phyloP scores from a whole-genome alignment of 2,329 filamentous ascomycete genomes.

The Nemania diffusa region DNA sequence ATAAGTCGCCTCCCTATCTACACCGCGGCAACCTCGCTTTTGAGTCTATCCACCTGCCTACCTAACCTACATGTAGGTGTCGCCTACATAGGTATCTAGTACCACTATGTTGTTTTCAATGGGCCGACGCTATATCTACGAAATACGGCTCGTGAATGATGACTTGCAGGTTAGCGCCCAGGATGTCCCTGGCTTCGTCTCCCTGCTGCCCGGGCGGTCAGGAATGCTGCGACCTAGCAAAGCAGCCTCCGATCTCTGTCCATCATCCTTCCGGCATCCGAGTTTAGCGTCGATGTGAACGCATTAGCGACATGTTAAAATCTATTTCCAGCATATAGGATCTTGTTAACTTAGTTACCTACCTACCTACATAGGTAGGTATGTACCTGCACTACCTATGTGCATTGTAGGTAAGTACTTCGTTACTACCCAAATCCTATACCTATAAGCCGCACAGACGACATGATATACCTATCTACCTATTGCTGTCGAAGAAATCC shows the following conservation, averaged over 20 bases:
- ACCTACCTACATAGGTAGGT: neutral
- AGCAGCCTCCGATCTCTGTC: slow-evolving; percentile 23
- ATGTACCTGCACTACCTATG: too few species aligned
- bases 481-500: neutral
- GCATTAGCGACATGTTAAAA: slow-evolving; percentile 25
- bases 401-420: neutral
- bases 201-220: slow-evolving; percentile 1
- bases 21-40: neutral
- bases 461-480: neutral
- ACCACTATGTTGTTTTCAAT: neutral
- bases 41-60: neutral
- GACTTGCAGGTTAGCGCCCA: slow-evolving; percentile 2
- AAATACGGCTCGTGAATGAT: neutral
- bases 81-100: neutral
- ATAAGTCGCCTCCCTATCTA: neutral
- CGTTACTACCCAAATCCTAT: slow-evolving; percentile 2
- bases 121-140: neutral
- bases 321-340: slow-evolving; percentile 24
- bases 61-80: too few species aligned
- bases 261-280: slow-evolving; percentile 30
- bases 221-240: slow-evolving; percentile 8
- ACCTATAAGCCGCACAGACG: neutral
- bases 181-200: slow-evolving; percentile 15
- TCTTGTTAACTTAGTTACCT: neutral
- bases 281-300: slow-evolving; percentile 33